Percentiles rank a stretch among this genome's conserved stretches.
These are phyloP conservation scores for Berberis thunbergii DNA, from an alignment of 164 flowering plant species.

Conservation along the genomic window DNA sequence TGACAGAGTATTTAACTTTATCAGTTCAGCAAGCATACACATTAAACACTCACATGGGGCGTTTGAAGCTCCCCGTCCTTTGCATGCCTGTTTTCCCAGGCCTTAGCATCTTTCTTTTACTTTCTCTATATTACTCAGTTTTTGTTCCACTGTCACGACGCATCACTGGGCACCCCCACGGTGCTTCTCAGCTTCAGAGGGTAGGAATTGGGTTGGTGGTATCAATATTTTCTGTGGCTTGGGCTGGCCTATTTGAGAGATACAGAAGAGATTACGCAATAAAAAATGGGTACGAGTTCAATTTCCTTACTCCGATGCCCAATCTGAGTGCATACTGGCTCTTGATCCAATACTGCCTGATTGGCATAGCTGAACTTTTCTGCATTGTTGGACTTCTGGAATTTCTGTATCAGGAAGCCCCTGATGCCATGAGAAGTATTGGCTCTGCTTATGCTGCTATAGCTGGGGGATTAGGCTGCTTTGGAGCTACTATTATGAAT, in stretches of 20 bases:
- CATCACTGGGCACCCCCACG: slow-evolving; percentile 86
- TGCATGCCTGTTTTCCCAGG: slow-evolving; percentile 97
- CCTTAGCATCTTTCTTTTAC: slow-evolving; percentile 71
- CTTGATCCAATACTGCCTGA: slow-evolving; percentile 81
- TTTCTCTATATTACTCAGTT: slow-evolving; percentile 61
- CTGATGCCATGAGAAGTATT: slow-evolving; percentile 94
- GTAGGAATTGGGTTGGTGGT: slow-evolving; percentile 82
- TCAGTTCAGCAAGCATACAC: slow-evolving; percentile 95
- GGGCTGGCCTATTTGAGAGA: slow-evolving; percentile 77
- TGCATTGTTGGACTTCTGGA: slow-evolving; percentile 90
- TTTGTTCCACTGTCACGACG: slow-evolving; percentile 73
- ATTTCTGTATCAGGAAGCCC: slow-evolving; percentile 89
- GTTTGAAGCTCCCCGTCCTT: slow-evolving; percentile 75
- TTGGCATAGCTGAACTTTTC: slow-evolving; percentile 93
- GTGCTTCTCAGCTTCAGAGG: slow-evolving; percentile 95
- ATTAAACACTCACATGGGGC: slow-evolving; percentile 68
- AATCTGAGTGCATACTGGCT: slow-evolving; percentile 80
- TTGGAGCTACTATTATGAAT: slow-evolving; percentile 71
- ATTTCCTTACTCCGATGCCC: slow-evolving; percentile 65
- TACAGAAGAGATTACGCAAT: slow-evolving; percentile 77
- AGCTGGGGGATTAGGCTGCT: slow-evolving; percentile 94
- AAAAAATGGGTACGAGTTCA: slow-evolving; percentile 48
- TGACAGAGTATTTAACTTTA: slow-evolving; percentile 84
- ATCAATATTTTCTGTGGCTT: slow-evolving; percentile 64
- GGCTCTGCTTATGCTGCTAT: slow-evolving; percentile 94